These are phyloP conservation scores for Calonectria crousiana DNA, from an alignment of 2,329 filamentous ascomycete species.

Conservation along the genomic window DNA sequence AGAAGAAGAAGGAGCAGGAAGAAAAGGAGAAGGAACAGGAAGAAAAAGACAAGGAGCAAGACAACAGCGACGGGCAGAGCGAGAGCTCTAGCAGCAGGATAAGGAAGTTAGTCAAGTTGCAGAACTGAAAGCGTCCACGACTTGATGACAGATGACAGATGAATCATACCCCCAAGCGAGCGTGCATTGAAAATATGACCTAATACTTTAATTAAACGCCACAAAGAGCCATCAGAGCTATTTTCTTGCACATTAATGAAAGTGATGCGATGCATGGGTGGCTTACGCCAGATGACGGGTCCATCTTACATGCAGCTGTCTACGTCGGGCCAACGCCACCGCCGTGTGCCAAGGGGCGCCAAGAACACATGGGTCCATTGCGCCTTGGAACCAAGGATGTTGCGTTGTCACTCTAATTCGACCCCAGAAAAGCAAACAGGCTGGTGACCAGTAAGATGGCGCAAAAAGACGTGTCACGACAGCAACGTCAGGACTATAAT, in stretches of 20 bases:
- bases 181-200: neutral
- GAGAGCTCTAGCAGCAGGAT: conserved; percentile 12
- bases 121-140: conserved; percentile 6
- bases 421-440: neutral
- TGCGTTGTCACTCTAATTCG: conserved; percentile 3
- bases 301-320: neutral
- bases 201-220: conserved; percentile 7
- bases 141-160: neutral
- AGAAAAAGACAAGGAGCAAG: conserved; percentile 27
- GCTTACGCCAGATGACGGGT: neutral
- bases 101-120: conserved; percentile 19
- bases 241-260: neutral
- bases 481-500: neutral
- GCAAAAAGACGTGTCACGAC: neutral
- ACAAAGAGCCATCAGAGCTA: neutral
- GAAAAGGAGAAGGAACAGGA: conserved; percentile 29
- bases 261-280: neutral
- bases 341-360: neutral
- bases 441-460: neutral
- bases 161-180: neutral
- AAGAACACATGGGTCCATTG: neutral
- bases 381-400: neutral
- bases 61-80: conserved; percentile 15
- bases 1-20: conserved; percentile 51
- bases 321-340: neutral